phyloP scores from a whole-genome alignment of 805 yeast species.

The Schwanniomyces pseudopolymorphus region DNA sequence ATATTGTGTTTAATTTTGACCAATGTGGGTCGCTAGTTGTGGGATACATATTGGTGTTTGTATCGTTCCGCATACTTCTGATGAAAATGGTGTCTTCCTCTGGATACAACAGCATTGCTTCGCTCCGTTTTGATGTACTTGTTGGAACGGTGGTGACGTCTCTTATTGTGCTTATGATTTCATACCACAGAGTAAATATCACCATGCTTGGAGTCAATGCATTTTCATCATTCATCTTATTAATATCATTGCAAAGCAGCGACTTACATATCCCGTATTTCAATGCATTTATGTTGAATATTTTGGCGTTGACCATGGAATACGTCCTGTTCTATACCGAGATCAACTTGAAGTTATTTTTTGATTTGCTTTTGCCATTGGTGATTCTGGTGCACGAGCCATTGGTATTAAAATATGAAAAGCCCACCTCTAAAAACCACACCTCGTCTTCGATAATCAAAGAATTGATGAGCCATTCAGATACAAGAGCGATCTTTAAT shows the following conservation, averaged over 20 bases:
- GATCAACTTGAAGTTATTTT: conserved; percentile 5
- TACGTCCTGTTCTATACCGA: conserved; percentile 16
- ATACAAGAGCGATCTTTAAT: conserved; percentile 85
- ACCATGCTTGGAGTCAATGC: conserved; percentile 23
- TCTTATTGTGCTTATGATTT: not conserved
- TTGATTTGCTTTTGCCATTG: conserved; percentile 17
- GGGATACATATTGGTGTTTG: conserved; percentile 19
- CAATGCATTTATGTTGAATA: conserved; percentile 16
- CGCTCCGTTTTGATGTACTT: not conserved
- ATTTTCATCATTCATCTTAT: conserved; percentile 23
- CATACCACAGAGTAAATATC: conserved; percentile 7
- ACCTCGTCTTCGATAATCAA: conserved; percentile 18
- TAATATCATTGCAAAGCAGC: conserved; percentile 24
- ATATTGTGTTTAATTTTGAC: conserved; percentile 15
- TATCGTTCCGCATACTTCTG: conserved; percentile 12
- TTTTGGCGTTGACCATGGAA: conserved; percentile 17
- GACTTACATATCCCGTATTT: conserved; percentile 14
- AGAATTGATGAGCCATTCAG: conserved; percentile 43
- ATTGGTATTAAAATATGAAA: not conserved
- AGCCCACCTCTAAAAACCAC: not conserved
- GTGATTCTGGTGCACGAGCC: conserved; percentile 19
- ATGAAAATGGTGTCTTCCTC: conserved; percentile 8
- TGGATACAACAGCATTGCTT: not conserved
- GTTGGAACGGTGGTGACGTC: not conserved
- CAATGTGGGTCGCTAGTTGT: conserved; percentile 5